Conservation (phyloP, 495 filamentous ascomycete genomes). For the Hypomontagnella submonticulosa region DNA sequence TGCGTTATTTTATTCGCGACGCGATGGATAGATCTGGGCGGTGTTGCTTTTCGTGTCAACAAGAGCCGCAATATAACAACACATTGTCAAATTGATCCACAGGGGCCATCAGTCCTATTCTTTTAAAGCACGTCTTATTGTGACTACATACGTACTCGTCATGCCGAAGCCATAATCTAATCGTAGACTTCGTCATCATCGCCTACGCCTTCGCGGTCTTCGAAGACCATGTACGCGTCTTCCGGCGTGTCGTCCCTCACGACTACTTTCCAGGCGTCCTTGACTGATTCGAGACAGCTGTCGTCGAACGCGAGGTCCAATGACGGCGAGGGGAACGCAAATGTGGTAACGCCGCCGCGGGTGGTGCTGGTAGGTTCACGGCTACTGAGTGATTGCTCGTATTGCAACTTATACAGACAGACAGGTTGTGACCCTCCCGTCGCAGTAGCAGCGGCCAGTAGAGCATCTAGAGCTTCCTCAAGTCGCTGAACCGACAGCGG, state of each 20-base stretch:
- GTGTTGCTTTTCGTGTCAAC: too few relatives aligned
- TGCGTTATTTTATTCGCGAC: neutral
- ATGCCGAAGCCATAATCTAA: neutral
- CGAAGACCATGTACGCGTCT: slow-evolving; percentile 72
- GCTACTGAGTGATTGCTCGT: slow-evolving; percentile 35
- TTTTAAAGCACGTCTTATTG: neutral
- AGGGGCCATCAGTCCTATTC: too few relatives aligned
- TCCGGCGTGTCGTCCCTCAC: slow-evolving; percentile 62
- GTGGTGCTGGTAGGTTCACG: slow-evolving; percentile 42
- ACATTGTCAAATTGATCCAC: too few relatives aligned
- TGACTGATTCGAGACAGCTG: slow-evolving; percentile 66
- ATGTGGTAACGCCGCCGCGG: slow-evolving; percentile 34
- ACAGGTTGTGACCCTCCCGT: slow-evolving; percentile 46
- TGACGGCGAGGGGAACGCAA: slow-evolving; percentile 64
- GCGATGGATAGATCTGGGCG: neutral
- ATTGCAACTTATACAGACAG: slow-evolving; percentile 33
- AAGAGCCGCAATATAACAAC: too few relatives aligned
- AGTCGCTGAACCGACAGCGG: slow-evolving; percentile 57
- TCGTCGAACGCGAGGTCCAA: slow-evolving; percentile 78
- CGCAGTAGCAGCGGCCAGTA: slow-evolving; percentile 59
- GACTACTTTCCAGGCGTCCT: slow-evolving; percentile 70
- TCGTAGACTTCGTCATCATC: slow-evolving; percentile 59
- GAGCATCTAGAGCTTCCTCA: slow-evolving; percentile 63
- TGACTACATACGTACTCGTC: neutral
- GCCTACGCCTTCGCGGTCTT: slow-evolving; percentile 61